Evolutionary conservation across 75 land plant species (phyloP).

Genomic region (Pinus tabuliformis): DNA sequence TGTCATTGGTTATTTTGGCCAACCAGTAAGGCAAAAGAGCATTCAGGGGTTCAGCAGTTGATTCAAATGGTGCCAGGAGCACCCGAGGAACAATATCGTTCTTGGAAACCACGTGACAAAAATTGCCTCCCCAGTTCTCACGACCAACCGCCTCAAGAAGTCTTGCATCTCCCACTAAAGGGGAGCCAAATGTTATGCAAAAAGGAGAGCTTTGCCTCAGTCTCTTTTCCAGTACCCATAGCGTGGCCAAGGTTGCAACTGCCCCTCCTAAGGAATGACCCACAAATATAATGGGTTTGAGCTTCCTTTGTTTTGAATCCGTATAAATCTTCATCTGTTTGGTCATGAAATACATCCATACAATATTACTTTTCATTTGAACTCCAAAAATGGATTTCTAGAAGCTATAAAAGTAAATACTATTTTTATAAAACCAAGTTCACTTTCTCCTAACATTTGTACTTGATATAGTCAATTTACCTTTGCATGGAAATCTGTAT

Average conservation of each 20-base stretch:
- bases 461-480: too few relatives aligned
- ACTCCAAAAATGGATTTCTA: too few relatives aligned
- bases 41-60: slow-evolving; percentile 23
- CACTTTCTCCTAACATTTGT: too few relatives aligned
- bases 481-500: too few relatives aligned
- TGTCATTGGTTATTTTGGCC: too few relatives aligned
- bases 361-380: too few relatives aligned
- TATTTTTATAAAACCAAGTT: too few relatives aligned
- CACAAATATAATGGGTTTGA: not conserved
- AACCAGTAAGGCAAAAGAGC: slow-evolving; percentile 25
- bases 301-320: not conserved
- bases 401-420: too few relatives aligned
- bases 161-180: slow-evolving; percentile 51
- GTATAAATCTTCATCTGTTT: not conserved
- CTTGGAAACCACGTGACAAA: slow-evolving; percentile 43
- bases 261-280: slow-evolving; percentile 4
- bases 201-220: not conserved
- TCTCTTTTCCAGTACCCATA: slow-evolving; percentile 6
- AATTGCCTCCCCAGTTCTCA: slow-evolving; percentile 45
- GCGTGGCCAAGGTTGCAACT: slow-evolving; percentile 5
- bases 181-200: slow-evolving; percentile 67
- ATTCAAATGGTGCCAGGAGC: slow-evolving; percentile 39
- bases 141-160: slow-evolving; percentile 42
- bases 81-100: slow-evolving; percentile 65
- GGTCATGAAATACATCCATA: not conserved